These are phyloP conservation scores for Penicillium sp. DNA, from an alignment of 2,329 filamentous ascomycete genomes.

Conservation along the genomic window DNA sequence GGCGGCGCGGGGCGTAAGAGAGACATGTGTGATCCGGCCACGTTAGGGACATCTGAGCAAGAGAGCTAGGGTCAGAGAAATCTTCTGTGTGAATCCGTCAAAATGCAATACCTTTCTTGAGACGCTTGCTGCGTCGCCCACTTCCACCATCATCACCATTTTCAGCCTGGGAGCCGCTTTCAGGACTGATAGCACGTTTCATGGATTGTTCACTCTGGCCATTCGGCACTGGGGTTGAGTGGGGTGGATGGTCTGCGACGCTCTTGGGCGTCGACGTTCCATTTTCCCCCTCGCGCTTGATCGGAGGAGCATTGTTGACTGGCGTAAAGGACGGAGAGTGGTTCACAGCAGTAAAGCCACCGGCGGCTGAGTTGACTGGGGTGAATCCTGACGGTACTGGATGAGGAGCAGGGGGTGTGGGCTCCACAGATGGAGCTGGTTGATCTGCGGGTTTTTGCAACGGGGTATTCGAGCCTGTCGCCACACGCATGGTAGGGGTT, in stretches of 20 bases:
- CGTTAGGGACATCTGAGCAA: constrained; percentile 64
- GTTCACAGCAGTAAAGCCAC: constrained; percentile 65
- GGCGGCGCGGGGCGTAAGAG: constrained; percentile 79
- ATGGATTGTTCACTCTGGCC: constrained; percentile 61
- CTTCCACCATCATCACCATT: constrained; percentile 65
- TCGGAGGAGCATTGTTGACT: constrained; percentile 43
- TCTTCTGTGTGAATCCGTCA: not conserved
- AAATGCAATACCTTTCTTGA: constrained; percentile 74
- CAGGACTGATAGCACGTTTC: constrained; percentile 76
- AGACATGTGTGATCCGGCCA: constrained; percentile 96
- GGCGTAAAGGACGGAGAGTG: constrained; percentile 50
- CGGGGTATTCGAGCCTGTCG: constrained; percentile 60
- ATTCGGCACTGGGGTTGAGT: constrained; percentile 59
- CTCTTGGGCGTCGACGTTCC: constrained; percentile 65
- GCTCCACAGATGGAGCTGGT: constrained; percentile 40
- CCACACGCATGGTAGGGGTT: constrained; percentile 68
- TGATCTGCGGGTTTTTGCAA: constrained; percentile 38
- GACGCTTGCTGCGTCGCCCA: constrained; percentile 85
- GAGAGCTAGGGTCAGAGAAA: not conserved
- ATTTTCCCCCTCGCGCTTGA: constrained; percentile 59
- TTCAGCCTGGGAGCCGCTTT: constrained; percentile 50
- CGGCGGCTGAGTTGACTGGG: constrained; percentile 66
- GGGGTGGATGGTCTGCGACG: constrained; percentile 67
- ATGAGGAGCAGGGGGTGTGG: constrained; percentile 42
- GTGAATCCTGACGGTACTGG: constrained; percentile 63